Evolutionary conservation across 1,284 basidiomycete species (phyloP).

Genomic region (Xanthoconium separans): DNA sequence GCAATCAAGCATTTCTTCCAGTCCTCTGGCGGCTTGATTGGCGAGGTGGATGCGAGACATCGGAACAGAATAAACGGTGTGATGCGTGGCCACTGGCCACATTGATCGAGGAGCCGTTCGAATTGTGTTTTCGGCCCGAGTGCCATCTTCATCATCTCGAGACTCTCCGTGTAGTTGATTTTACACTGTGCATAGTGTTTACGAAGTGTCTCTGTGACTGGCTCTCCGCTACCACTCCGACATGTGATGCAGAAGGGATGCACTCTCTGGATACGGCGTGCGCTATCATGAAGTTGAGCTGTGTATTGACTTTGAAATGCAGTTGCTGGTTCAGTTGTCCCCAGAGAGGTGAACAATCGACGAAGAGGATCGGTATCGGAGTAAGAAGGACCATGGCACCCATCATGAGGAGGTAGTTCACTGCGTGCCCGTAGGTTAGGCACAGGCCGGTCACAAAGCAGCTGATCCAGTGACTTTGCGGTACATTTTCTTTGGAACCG

Average conservation of each 20-base stretch:
- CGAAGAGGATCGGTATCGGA: background rate
- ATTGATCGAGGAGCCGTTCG: background rate
- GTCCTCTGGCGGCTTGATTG: background rate
- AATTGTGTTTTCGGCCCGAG: background rate
- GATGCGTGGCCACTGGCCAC: constrained; percentile 2
- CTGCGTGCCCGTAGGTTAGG: background rate
- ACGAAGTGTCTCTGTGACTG: background rate
- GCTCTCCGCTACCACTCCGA: background rate
- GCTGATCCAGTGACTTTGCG: background rate
- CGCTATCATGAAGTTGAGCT: background rate
- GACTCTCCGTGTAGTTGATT: background rate
- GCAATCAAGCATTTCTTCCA: background rate
- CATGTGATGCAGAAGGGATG: too few relatives aligned
- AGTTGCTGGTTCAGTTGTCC: background rate
- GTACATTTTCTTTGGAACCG: too few relatives aligned
- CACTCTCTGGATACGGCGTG: background rate
- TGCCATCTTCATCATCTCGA: background rate
- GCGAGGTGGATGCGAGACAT: constrained; percentile 1
- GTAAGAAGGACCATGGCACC: background rate
- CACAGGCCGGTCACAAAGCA: background rate
- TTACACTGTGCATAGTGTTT: background rate
- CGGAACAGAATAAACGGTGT: background rate
- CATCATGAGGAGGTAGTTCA: too few relatives aligned
- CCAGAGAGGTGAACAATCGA: background rate
- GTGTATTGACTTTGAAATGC: background rate